Conservation (phyloP, 176 grass and related monocot genomes). For the Bothriochloa decipiens region DNA sequence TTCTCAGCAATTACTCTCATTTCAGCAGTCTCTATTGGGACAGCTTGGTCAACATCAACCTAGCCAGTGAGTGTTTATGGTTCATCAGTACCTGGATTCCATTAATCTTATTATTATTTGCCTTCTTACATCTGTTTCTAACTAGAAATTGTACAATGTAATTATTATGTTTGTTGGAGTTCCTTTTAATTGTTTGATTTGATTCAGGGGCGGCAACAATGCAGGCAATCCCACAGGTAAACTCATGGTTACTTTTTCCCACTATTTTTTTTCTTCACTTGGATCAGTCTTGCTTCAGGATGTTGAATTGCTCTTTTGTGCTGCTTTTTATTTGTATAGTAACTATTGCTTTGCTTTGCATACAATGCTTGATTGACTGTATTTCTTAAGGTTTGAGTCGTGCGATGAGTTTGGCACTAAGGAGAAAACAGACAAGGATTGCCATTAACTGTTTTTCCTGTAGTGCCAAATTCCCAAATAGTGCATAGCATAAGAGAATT, state of each 20-base stretch:
- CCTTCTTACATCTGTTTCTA: conserved; percentile 20
- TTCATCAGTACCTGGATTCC: conserved; percentile 26
- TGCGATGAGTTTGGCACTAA: neutral
- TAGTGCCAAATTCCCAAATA: neutral
- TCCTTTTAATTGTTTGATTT: conserved; percentile 42
- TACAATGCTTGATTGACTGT: conserved; percentile 15
- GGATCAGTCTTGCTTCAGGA: conserved; percentile 10
- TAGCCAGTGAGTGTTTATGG: conserved; percentile 68
- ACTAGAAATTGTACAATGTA: neutral
- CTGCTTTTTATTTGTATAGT: neutral
- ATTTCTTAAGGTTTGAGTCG: conserved; percentile 28
- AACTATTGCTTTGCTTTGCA: neutral
- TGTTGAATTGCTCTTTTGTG: conserved; percentile 26
- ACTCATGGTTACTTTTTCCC: neutral
- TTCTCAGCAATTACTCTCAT: conserved; percentile 83
- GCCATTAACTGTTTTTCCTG: neutral
- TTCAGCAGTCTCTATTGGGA: conserved; percentile 72
- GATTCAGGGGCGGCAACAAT: conserved; percentile 72
- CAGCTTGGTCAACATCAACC: conserved; percentile 71
- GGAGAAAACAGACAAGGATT: neutral
- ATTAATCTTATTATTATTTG: neutral
- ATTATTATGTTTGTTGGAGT: conserved; percentile 35
- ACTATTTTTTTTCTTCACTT: neutral
- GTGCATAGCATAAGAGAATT: neutral
- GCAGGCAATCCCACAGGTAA: conserved; percentile 69